phyloP scores from a whole-genome alignment of 1,139 yeast genomes.

The Nakaseomyces kungkrabaensis region DNA sequence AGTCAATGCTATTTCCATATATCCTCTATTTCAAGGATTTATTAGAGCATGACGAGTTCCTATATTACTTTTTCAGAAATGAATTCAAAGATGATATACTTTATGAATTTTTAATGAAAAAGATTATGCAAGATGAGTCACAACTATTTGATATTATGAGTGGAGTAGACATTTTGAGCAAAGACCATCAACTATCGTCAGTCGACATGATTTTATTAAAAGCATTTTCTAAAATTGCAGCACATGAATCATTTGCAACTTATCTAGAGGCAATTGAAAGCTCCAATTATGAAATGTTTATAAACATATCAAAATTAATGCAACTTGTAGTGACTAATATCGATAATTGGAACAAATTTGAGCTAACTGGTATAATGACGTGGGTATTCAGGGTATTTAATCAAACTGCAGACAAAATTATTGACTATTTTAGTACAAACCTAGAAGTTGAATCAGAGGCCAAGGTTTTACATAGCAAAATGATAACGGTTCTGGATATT shows the following conservation, averaged over 20 bases:
- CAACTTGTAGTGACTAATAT: conserved; percentile 41
- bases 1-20: conserved; percentile 13
- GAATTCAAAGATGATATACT: conserved; percentile 11
- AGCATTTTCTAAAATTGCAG: conserved; percentile 18
- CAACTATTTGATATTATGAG: conserved; percentile 8
- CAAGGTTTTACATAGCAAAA: conserved; percentile 11
- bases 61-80: conserved; percentile 21
- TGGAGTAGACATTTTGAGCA: neutral
- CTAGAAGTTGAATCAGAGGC: conserved; percentile 16
- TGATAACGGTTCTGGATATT: conserved; percentile 36
- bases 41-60: conserved; percentile 21
- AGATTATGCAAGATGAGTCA: conserved; percentile 13
- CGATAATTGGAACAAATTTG: conserved; percentile 44
- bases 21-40: conserved; percentile 18
- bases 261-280: conserved; percentile 24
- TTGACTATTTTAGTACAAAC: conserved; percentile 18
- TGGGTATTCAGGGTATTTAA: conserved; percentile 44
- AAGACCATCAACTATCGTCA: conserved; percentile 6
- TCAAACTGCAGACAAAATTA: conserved; percentile 14
- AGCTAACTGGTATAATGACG: conserved; percentile 42
- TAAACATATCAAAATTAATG: conserved; percentile 28
- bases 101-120: conserved; percentile 13
- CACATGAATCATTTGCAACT: conserved; percentile 33
- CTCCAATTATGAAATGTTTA: conserved; percentile 12
- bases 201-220: conserved; percentile 17